Evolutionary conservation across 306 rosid genomes (phyloP).

Genomic region (Cicer yamashitae): DNA sequence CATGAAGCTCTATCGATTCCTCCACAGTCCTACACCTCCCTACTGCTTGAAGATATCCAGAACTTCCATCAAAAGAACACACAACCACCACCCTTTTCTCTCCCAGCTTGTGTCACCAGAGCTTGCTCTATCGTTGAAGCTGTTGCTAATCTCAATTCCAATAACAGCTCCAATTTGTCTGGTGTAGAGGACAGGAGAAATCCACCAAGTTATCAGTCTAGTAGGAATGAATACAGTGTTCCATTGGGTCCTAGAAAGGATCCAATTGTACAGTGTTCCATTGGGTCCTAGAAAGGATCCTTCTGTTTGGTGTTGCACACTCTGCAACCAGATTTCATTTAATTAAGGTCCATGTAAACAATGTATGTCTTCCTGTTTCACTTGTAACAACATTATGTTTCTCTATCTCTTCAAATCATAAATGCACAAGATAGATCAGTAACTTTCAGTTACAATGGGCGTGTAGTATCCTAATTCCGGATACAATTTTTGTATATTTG

Average conservation of each 20-base stretch:
- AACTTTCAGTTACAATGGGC: slow-evolving; percentile 15
- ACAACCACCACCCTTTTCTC: slow-evolving; percentile 53
- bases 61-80: slow-evolving; percentile 88
- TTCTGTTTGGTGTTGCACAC: slow-evolving; percentile 63
- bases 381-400: slow-evolving; percentile 13
- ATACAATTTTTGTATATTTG: not conserved
- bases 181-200: slow-evolving; percentile 53
- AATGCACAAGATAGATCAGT: slow-evolving; percentile 25
- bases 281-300: slow-evolving; percentile 47
- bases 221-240: slow-evolving; percentile 50
- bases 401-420: slow-evolving; percentile 25
- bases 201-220: slow-evolving; percentile 28
- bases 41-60: slow-evolving; percentile 86
- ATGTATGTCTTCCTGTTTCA: not conserved
- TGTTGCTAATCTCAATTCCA: slow-evolving; percentile 87
- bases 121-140: slow-evolving; percentile 96
- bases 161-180: slow-evolving; percentile 57
- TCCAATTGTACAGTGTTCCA: slow-evolving; percentile 57
- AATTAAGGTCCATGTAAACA: slow-evolving; percentile 13
- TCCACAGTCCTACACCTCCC: slow-evolving; percentile 71
- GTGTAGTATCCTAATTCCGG: not conserved
- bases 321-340: slow-evolving; percentile 56
- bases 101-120: slow-evolving; percentile 85
- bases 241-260: slow-evolving; percentile 48
- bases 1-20: slow-evolving; percentile 60